Conservation (phyloP, 164 flowering plant species). For the Nelumbo lutea region DNA sequence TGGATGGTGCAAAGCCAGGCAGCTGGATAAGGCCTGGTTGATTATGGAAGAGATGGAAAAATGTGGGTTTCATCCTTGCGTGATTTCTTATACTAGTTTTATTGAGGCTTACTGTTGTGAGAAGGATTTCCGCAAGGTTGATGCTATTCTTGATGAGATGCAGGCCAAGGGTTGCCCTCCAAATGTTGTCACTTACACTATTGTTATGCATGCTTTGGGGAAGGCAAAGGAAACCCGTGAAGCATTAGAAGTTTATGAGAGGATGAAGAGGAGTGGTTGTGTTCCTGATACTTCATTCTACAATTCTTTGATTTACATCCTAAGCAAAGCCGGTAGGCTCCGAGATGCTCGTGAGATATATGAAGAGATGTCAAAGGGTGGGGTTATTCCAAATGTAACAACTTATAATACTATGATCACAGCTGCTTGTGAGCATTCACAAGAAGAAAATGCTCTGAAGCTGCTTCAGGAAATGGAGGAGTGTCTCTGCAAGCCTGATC, state of each 20-base stretch:
- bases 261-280: conserved; percentile 46
- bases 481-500: conserved; percentile 43
- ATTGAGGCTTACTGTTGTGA: conserved; percentile 47
- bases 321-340: conserved; percentile 45
- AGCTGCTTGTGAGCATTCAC: conserved; percentile 41
- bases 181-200: conserved; percentile 50
- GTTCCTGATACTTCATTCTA: conserved; percentile 49
- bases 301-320: conserved; percentile 46
- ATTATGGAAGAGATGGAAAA: conserved; percentile 46
- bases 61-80: conserved; percentile 46
- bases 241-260: conserved; percentile 50
- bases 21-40: conserved; percentile 39
- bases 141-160: conserved; percentile 47
- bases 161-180: conserved; percentile 44
- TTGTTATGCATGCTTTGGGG: conserved; percentile 53
- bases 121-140: conserved; percentile 53
- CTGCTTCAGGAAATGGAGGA: conserved; percentile 51
- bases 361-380: conserved; percentile 49
- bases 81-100: conserved; percentile 49
- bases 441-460: conserved; percentile 47
- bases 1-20: conserved; percentile 54
- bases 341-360: conserved; percentile 42
- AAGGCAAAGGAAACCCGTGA: conserved; percentile 44
- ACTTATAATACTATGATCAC: conserved; percentile 56
- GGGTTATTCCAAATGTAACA: conserved; percentile 34